These are phyloP conservation scores for Aegilops speltoides DNA, from an alignment of 176 grass and related monocot genomes.

Conservation along the genomic window DNA sequence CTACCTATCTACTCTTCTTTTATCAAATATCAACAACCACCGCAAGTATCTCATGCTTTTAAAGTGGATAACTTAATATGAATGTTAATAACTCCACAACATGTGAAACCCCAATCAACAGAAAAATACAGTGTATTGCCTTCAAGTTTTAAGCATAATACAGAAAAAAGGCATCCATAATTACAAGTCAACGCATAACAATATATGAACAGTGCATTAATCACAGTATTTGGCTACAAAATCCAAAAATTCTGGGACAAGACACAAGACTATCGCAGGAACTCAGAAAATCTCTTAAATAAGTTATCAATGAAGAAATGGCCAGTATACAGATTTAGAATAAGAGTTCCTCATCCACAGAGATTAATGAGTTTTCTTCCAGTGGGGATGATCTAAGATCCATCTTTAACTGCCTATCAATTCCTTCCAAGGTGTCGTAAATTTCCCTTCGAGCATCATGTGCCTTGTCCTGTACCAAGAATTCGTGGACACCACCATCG, in stretches of 20 bases:
- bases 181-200: neutral
- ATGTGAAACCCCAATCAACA: constrained; percentile 6
- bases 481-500: constrained; percentile 56
- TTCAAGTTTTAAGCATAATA: neutral
- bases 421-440: constrained; percentile 41
- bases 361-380: constrained; percentile 15
- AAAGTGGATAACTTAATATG: neutral
- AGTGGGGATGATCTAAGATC: constrained; percentile 1
- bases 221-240: neutral
- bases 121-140: neutral
- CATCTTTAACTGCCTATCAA: constrained; percentile 51
- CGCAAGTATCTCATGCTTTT: neutral
- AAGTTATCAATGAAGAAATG: constrained; percentile 4
- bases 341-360: constrained; percentile 15
- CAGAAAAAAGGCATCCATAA: neutral
- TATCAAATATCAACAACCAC: neutral
- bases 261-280: neutral
- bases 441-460: constrained; percentile 54
- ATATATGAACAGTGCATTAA: neutral
- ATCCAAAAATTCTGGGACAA: neutral
- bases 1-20: neutral
- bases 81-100: neutral
- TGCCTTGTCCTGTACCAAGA: constrained; percentile 60
- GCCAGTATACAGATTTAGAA: neutral
- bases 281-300: neutral